These are phyloP conservation scores for Physcomitrium patens DNA, from an alignment of 225 moss, liverwort and hornwort genomes.

Conservation along the genomic window DNA sequence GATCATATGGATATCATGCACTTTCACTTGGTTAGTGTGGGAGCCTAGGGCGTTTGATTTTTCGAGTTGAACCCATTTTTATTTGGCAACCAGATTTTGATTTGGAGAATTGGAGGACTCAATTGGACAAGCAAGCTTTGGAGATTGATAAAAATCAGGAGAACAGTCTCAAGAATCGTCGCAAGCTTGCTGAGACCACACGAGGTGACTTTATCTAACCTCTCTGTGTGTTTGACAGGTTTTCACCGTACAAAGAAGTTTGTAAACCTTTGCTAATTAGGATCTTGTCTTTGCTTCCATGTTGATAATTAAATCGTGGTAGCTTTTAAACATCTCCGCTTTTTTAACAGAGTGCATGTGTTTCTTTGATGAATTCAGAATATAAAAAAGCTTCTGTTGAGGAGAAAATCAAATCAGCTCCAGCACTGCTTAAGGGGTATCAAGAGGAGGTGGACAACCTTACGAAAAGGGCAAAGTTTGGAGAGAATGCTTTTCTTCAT, in stretches of 20 bases:
- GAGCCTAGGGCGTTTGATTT: constrained; percentile 6
- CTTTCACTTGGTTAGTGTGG: background rate
- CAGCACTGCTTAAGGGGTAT: constrained; percentile 60
- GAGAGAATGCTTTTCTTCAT: constrained; percentile 77
- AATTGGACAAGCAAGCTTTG: constrained; percentile 85
- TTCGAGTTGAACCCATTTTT: background rate
- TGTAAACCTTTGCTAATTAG: background rate
- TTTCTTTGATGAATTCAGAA: constrained; percentile 44
- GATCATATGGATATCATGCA: background rate
- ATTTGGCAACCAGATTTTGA: constrained; percentile 67
- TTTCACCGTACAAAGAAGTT: background rate
- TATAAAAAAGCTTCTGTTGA: constrained; percentile 67
- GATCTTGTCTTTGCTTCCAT: constrained; percentile 9
- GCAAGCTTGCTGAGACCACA: constrained; percentile 84
- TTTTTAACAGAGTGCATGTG: background rate
- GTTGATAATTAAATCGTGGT: constrained; percentile 6
- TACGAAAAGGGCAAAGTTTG: constrained; percentile 74
- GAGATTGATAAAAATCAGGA: constrained; percentile 91
- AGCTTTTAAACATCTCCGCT: background rate
- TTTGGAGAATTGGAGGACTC: constrained; percentile 84
- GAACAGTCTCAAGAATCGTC: constrained; percentile 80
- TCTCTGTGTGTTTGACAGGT: background rate
- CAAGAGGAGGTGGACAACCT: constrained; percentile 78
- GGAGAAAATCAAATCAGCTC: constrained; percentile 55
- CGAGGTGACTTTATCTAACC: constrained; percentile 48